Conservation (phyloP, 179 eudicot species). For the Actinidia arguta region DNA sequence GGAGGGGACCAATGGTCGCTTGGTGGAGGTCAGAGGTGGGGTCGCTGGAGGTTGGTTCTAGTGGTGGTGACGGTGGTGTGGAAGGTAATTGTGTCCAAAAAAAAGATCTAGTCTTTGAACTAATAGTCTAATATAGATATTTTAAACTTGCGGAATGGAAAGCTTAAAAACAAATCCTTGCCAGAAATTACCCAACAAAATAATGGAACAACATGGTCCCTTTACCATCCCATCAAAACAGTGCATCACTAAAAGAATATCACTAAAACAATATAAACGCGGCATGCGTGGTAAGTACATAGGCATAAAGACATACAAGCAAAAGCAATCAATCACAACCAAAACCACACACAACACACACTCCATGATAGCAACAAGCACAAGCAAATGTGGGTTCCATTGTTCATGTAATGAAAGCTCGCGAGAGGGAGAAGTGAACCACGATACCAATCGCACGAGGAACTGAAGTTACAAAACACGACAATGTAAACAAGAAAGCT, state of each 20-base stretch:
- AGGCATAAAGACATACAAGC: slow-evolving; percentile 31
- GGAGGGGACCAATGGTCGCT: no score
- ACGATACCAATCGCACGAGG: no score
- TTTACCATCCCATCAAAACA: neutral
- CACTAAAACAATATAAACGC: slow-evolving; percentile 20
- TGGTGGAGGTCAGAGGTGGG: no score
- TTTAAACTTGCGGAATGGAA: no score
- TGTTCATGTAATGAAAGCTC: neutral
- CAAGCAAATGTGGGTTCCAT: neutral
- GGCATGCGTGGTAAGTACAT: slow-evolving; percentile 30
- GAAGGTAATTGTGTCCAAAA: no score
- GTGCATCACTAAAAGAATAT: no score
- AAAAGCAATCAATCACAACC: neutral
- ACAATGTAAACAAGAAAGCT: neutral
- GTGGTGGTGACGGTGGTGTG: no score
- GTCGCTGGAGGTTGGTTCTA: no score
- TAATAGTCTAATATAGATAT: no score
- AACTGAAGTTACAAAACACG: neutral
- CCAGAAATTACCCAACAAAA: no score
- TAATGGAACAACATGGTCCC: neutral
- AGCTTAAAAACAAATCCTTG: no score
- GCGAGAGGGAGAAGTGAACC: neutral
- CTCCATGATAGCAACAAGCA: slow-evolving; percentile 9
- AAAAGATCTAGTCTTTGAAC: no score
- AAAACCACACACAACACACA: neutral